Percentiles rank a stretch among this genome's conserved stretches.
Conservation (phyloP, 768 basidiomycete species). For the Pisolithus marmoratus region DNA sequence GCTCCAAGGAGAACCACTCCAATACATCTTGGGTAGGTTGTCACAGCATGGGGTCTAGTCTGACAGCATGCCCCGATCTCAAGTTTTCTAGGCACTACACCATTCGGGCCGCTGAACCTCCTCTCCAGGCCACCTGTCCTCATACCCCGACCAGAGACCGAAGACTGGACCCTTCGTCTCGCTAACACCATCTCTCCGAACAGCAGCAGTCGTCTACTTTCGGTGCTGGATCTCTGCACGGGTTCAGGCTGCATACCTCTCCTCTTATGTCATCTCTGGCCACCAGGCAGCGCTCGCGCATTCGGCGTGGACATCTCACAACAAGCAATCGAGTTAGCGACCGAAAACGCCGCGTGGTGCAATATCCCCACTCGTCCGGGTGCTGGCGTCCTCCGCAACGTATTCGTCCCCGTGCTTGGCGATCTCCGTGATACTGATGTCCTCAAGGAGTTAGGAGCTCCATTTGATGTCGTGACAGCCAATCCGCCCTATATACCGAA, state of each 20-base stretch:
- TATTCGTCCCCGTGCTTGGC: conserved; percentile 37
- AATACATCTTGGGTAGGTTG: conserved; percentile 79
- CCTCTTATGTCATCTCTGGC: conserved; percentile 65
- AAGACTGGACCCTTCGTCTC: conserved; percentile 69
- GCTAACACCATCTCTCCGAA: conserved; percentile 40
- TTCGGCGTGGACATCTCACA: conserved; percentile 65
- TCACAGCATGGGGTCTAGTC: neutral
- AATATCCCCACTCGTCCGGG: conserved; percentile 8
- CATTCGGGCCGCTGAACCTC: conserved; percentile 81
- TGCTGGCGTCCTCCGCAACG: conserved; percentile 15
- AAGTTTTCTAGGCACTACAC: conserved; percentile 54
- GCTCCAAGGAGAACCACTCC: conserved; percentile 69
- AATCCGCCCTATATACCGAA: conserved; percentile 86
- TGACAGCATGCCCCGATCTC: neutral
- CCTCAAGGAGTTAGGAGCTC: conserved; percentile 28
- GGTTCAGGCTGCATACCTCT: conserved; percentile 91
- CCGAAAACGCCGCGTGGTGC: conserved; percentile 36
- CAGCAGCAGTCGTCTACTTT: conserved; percentile 19
- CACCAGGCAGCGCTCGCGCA: conserved; percentile 47
- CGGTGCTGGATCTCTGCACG: conserved; percentile 85
- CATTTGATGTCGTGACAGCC: conserved; percentile 75
- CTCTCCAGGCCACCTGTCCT: conserved; percentile 72
- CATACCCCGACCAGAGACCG: conserved; percentile 95
- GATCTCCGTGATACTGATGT: conserved; percentile 34
- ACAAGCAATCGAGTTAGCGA: conserved; percentile 47